Conservation (phyloP, 2,329 filamentous ascomycete species). For the Fusarium sp. region DNA sequence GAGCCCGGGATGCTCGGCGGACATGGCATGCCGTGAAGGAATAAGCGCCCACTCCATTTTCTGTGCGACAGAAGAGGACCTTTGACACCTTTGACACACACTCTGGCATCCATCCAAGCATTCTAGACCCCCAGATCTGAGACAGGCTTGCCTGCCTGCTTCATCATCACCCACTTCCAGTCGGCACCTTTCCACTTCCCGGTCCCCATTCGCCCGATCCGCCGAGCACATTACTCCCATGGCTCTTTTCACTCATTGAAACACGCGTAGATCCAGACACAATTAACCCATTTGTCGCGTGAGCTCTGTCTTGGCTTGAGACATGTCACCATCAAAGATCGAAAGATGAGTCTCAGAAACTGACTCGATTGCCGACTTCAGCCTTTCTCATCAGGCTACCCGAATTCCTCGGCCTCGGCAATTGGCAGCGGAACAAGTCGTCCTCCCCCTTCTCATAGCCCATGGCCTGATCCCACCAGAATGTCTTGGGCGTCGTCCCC, state of each 20-base stretch:
- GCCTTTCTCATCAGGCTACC: not conserved
- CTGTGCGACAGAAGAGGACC: not conserved
- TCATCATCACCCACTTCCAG: not conserved
- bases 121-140: constrained; percentile 1
- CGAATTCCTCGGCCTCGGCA: constrained; percentile 4
- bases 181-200: constrained; percentile 3
- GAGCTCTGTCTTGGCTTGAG: constrained; percentile 14
- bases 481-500: constrained; percentile 10
- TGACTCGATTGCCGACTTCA: not conserved
- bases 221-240: constrained; percentile 8
- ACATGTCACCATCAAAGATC: constrained; percentile 20
- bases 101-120: not conserved
- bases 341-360: constrained; percentile 17
- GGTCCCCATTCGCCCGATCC: constrained; percentile 15
- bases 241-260: not conserved
- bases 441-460: constrained; percentile 4
- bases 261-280: not conserved
- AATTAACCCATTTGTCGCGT: constrained; percentile 9
- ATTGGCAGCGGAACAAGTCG: not conserved
- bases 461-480: constrained; percentile 29
- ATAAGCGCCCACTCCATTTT: constrained; percentile 9
- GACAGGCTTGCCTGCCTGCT: not conserved
- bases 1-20: not conserved
- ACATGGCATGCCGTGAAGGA: not conserved
- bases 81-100: not conserved